Base-by-base conservation (phyloP, 805 yeast species). In the Pichia occidentalis region DNA sequence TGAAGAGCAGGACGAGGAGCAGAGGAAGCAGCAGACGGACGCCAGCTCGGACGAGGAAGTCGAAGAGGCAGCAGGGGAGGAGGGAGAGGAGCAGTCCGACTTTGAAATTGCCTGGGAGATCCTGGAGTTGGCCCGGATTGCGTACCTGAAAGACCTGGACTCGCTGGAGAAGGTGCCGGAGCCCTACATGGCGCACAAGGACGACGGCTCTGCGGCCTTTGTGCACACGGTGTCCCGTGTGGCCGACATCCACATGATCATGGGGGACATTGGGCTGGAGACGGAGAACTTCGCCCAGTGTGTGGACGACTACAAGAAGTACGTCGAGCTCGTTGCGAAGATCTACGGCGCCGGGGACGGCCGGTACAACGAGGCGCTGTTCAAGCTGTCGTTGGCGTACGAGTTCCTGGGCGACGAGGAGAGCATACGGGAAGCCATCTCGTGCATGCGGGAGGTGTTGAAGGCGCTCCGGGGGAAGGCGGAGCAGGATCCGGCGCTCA, bases 51-150 rank as follows among this genome's bases (percentile, higher is more conserved):
- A 50, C 4, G 49, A 41, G 9, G 58, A 46, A 3, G 55, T 51
- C 1, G 56, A 47, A 11, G 60, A 44, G 7, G 52, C 42, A 4
- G 50, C 36, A 5, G 60, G 53, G 3, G 54, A 45, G 21, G 54
- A 50, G 18, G 73, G 58, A 17, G 70, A 64, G 23, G 73, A 74
- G 28, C 83, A 78, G 46, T 69, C 77, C 13, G 95, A 82, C 50
- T 85, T 90, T 52, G 94, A 83, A 54, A 74, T 80, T 13, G 95
- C 96, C 0, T 84, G 95, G 92, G 92, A 84, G 36, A 72, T 85
- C 7, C 63, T 87, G 14, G 95, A 88, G 54, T 65, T 85, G 27
- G 73, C 95, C 2, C 71, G 96, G 78, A 75, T 53, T 57, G 65
- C 19, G 46, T 59, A 28, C 35, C 45, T 13, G 47, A 44, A 25